Evolutionary conservation across 2,329 filamentous ascomycete species (phyloP).

Genomic region (Neoascochyta sp.): DNA sequence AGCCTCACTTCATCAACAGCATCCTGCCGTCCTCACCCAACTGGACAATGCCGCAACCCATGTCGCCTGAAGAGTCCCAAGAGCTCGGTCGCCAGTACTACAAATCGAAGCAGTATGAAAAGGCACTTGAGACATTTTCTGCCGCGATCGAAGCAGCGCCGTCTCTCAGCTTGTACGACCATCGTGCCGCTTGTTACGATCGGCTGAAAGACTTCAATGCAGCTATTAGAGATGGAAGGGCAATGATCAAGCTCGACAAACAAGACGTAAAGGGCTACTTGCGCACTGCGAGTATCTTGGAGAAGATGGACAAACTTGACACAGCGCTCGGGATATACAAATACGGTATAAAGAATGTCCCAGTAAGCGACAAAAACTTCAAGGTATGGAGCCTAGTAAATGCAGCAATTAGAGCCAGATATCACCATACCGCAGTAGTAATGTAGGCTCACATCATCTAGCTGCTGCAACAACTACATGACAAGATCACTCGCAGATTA

Average conservation of each 20-base stretch:
- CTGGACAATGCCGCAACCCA: slow-evolving; percentile 23
- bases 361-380: slow-evolving; percentile 35
- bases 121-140: slow-evolving; percentile 34
- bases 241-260: slow-evolving; percentile 52
- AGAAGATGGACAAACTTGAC: slow-evolving; percentile 49
- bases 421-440: slow-evolving; percentile 2
- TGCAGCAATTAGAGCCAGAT: neutral
- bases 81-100: slow-evolving; percentile 37
- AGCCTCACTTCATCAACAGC: too few relatives aligned
- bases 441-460: too few relatives aligned
- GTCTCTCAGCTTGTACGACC: slow-evolving; percentile 47
- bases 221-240: slow-evolving; percentile 55
- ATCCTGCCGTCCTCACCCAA: neutral
- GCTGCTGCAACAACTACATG: slow-evolving; percentile 47
- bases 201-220: slow-evolving; percentile 50
- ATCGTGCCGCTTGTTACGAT: slow-evolving; percentile 53
- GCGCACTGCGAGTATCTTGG: slow-evolving; percentile 49
- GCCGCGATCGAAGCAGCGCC: slow-evolving; percentile 28
- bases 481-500: slow-evolving; percentile 44
- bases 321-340: slow-evolving; percentile 56
- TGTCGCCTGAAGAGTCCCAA: slow-evolving; percentile 34
- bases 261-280: slow-evolving; percentile 57
- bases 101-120: slow-evolving; percentile 34
- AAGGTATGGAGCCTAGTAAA: slow-evolving; percentile 15
- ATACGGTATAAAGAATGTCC: slow-evolving; percentile 54